phyloP scores from a whole-genome alignment of 176 grass and related monocot species.

The Luzula sylvatica region DNA sequence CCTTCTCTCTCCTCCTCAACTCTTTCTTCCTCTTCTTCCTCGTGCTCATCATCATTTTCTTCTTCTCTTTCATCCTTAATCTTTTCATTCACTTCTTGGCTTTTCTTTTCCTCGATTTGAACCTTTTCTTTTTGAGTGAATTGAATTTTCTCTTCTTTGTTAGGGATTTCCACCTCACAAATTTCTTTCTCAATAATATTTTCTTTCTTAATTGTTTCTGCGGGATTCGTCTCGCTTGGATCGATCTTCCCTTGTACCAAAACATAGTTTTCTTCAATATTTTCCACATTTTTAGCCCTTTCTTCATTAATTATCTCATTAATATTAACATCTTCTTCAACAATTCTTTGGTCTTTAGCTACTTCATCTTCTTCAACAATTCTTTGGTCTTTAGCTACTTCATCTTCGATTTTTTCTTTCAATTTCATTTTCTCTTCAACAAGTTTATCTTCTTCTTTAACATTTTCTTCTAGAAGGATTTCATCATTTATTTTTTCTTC shows the following conservation, averaged over 20 bases:
- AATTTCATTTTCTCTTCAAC: too few species aligned
- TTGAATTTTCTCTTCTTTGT: conserved; percentile 9
- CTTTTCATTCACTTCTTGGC: conserved; percentile 17
- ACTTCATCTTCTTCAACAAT: conserved; percentile 8
- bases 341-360: background rate
- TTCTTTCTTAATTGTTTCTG: conserved; percentile 10
- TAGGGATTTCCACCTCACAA: background rate
- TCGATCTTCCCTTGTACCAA: conserved; percentile 11
- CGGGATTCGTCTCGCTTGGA: background rate
- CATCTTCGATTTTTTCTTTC: background rate
- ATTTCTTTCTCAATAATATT: background rate
- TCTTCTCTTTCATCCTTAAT: conserved; percentile 32
- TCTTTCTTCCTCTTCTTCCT: conserved; percentile 33
- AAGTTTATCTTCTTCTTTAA: too few species aligned
- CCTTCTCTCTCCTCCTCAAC: conserved; percentile 17
- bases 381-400: background rate
- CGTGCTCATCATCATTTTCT: conserved; percentile 34
- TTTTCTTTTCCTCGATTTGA: conserved; percentile 16
- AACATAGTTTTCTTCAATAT: conserved; percentile 25
- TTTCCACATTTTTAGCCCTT: background rate
- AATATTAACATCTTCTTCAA: background rate
- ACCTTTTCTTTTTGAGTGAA: conserved; percentile 17
- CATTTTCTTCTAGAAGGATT: too few species aligned
- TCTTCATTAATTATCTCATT: background rate
- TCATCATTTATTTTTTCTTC: conserved; percentile 1